Evolutionary conservation across 2,329 filamentous ascomycete genomes (phyloP).

Genomic region (Colletotrichum musae): DNA sequence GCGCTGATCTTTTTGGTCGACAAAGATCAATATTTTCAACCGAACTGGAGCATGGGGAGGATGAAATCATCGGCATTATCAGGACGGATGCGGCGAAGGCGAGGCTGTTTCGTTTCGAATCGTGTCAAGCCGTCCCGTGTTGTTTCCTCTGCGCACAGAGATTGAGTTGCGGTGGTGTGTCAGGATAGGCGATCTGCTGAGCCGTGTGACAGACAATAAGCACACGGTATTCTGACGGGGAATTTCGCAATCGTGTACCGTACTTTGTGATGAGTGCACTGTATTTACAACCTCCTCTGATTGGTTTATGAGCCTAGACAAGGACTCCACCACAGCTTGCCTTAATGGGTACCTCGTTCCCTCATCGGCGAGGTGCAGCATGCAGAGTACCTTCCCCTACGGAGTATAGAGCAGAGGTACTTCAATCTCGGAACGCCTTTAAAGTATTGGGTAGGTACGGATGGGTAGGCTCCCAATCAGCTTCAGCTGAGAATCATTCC

Average conservation of each 20-base stretch:
- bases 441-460: neutral
- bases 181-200: slow-evolving; percentile 15
- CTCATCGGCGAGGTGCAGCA: neutral
- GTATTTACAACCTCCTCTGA: neutral
- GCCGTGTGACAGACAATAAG: neutral
- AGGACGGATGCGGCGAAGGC: slow-evolving; percentile 11
- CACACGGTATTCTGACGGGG: neutral
- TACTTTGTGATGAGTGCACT: neutral
- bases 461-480: too few relatives aligned
- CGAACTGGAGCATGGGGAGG: neutral
- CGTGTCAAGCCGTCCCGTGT: slow-evolving; percentile 23
- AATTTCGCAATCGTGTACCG: neutral
- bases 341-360: neutral
- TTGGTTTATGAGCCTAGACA: slow-evolving; percentile 10
- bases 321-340: slow-evolving; percentile 19
- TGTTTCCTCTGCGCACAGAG: slow-evolving; percentile 18
- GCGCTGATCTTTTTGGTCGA: slow-evolving; percentile 9
- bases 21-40: neutral
- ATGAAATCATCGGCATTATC: slow-evolving; percentile 6
- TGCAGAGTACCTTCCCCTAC: neutral
- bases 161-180: slow-evolving; percentile 3
- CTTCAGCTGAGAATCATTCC: slow-evolving; percentile 8
- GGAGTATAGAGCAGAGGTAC: slow-evolving; percentile 16
- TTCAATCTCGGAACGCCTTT: slow-evolving; percentile 22
- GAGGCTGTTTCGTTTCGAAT: slow-evolving; percentile 29